These are phyloP conservation scores for Pseudophaeomoniella oleicola DNA, from an alignment of 2,329 filamentous ascomycete genomes.

Conservation along the genomic window DNA sequence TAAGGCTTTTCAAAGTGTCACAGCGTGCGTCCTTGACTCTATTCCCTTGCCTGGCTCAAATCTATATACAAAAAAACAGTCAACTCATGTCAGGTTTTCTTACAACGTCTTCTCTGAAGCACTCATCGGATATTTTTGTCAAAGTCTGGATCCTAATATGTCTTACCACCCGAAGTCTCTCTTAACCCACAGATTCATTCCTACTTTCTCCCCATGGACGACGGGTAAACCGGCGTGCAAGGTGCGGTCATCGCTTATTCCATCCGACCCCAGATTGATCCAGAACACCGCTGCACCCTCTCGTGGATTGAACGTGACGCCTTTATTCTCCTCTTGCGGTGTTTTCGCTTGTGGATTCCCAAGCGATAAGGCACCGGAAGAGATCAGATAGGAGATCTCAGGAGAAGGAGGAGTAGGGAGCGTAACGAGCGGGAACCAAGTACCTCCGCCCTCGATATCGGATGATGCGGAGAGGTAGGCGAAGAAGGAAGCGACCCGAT, in stretches of 20 bases:
- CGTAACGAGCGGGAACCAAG: constrained; percentile 38
- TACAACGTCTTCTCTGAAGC: too few relatives aligned
- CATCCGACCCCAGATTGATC: constrained; percentile 44
- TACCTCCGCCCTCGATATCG: constrained; percentile 42
- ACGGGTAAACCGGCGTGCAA: constrained; percentile 49
- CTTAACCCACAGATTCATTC: constrained; percentile 39
- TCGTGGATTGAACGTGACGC: constrained; percentile 43
- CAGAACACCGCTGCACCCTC: constrained; percentile 47
- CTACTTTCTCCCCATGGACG: constrained; percentile 39
- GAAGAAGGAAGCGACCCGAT: constrained; percentile 45
- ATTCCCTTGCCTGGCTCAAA: too few relatives aligned
- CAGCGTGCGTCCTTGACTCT: too few relatives aligned
- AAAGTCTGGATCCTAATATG: too few relatives aligned
- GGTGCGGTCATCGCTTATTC: constrained; percentile 41
- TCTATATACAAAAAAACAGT: too few relatives aligned
- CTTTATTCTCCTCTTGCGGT: constrained; percentile 46
- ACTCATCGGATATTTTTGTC: too few relatives aligned
- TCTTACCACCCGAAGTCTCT: neutral
- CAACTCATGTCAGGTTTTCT: too few relatives aligned
- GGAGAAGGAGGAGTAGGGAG: neutral
- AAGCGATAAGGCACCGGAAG: neutral
- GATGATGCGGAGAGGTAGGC: constrained; percentile 35
- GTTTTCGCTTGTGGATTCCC: constrained; percentile 23
- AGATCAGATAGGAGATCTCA: neutral
- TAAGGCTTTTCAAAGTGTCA: too few relatives aligned